Conservation (phyloP, 2,329 filamentous ascomycete genomes). For the Fusarium staphyleae region DNA sequence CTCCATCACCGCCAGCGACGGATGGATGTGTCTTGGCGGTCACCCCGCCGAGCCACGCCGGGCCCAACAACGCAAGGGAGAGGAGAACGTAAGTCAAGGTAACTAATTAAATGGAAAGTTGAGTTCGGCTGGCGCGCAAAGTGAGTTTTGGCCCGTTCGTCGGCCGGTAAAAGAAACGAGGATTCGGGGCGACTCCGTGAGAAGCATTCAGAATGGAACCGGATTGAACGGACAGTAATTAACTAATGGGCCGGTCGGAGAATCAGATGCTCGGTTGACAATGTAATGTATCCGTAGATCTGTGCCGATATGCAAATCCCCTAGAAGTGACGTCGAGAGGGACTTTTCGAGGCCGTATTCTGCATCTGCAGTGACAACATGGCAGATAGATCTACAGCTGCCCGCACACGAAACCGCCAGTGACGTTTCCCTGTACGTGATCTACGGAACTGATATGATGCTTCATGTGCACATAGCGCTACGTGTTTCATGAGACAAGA, state of each 20-base stretch:
- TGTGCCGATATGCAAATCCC: slow-evolving; percentile 5
- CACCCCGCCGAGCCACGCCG: slow-evolving; percentile 20
- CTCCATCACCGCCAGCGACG: slow-evolving; percentile 18
- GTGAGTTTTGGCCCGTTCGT: neutral
- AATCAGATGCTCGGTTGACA: neutral
- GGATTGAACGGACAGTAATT: neutral
- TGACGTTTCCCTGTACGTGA: slow-evolving; percentile 13
- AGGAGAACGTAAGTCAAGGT: slow-evolving; percentile 14
- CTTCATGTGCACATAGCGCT: neutral
- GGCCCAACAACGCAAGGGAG: slow-evolving; percentile 28
- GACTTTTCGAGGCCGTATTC: neutral
- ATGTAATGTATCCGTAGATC: too few species aligned
- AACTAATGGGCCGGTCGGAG: neutral
- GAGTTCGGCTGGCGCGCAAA: slow-evolving; percentile 27
- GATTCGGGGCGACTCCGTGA: too few species aligned
- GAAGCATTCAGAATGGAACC: neutral
- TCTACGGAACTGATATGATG: neutral
- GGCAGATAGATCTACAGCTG: slow-evolving; percentile 15
- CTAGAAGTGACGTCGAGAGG: slow-evolving; percentile 21
- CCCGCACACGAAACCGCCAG: slow-evolving; percentile 28
- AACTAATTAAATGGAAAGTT: neutral
- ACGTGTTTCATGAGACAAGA: neutral
- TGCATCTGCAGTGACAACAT: slow-evolving; percentile 28
- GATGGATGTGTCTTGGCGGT: slow-evolving; percentile 5
- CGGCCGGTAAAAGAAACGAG: too few species aligned